A percentile compares a stretch with the other conserved stretches of the same genome.
These are phyloP conservation scores for Backusella liffmaniae DNA, from an alignment of 192 early-diverging fungal genomes.

Conservation along the genomic window DNA sequence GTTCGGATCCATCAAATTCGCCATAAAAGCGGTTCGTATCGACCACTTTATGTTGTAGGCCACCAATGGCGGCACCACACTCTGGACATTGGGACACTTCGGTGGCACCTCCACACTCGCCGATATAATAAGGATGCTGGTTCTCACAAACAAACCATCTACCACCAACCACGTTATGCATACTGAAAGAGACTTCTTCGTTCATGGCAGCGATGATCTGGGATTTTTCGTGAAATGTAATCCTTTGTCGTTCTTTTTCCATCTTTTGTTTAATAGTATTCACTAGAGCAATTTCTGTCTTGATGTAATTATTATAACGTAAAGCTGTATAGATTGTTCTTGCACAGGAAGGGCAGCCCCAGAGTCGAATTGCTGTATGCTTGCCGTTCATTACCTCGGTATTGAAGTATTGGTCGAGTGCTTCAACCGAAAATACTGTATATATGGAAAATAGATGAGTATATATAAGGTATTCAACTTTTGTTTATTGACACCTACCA, in stretches of 20 bases:
- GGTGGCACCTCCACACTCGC: constrained; percentile 42
- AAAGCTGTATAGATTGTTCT: constrained; percentile 23
- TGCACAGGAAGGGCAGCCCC: constrained; percentile 39
- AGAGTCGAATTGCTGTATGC: constrained; percentile 34
- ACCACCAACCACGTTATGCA: constrained; percentile 32
- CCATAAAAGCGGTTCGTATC: constrained; percentile 37
- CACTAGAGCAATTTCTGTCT: constrained; percentile 27
- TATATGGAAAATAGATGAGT: not conserved
- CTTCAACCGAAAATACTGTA: constrained; percentile 28
- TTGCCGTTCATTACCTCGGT: constrained; percentile 21
- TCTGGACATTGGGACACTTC: constrained; percentile 34
- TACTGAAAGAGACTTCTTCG: constrained; percentile 13
- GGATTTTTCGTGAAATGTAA: constrained; percentile 24
- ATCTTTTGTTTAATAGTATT: constrained; percentile 36
- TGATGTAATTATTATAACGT: constrained; percentile 35
- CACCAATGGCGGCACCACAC: constrained; percentile 31
- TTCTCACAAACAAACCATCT: constrained; percentile 43
- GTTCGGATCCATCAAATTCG: constrained; percentile 35
- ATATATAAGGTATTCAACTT: not conserved
- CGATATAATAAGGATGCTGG: constrained; percentile 41
- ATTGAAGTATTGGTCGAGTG: constrained; percentile 30
- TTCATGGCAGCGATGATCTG: constrained; percentile 40
- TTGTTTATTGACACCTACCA: constrained; percentile 21
- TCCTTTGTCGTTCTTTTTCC: constrained; percentile 14
- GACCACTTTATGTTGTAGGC: constrained; percentile 29